Evolutionary conservation across 2,329 filamentous ascomycete species (phyloP).

Genomic region (Helminthosporium solani): DNA sequence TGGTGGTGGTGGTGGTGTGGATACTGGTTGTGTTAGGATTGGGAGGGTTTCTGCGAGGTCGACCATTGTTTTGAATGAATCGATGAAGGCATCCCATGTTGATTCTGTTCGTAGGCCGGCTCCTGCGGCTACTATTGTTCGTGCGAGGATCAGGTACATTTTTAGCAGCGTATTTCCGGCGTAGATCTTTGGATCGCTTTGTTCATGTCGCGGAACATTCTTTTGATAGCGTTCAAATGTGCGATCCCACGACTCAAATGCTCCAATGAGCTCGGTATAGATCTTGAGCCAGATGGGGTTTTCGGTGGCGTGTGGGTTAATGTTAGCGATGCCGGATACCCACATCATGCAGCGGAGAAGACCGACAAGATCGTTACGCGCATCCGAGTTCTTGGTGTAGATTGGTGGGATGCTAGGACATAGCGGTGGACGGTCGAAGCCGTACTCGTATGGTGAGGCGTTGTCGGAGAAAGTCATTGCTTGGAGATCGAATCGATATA

Average conservation of each 20-base stretch:
- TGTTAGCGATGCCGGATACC: conserved; percentile 24
- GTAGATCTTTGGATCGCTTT: conserved; percentile 23
- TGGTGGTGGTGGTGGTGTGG: conserved; percentile 10
- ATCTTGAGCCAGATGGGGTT: conserved; percentile 21
- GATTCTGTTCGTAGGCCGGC: conserved; percentile 19
- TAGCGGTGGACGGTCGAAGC: conserved; percentile 19
- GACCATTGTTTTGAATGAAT: conserved; percentile 25
- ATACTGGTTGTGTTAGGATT: conserved; percentile 11
- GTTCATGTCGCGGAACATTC: conserved; percentile 17
- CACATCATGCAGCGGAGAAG: conserved; percentile 32
- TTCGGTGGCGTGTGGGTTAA: conserved; percentile 18
- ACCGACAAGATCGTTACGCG: conserved; percentile 27
- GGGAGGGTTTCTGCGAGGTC: conserved; percentile 31
- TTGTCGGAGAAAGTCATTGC: conserved; percentile 37
- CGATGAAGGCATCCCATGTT: conserved; percentile 25
- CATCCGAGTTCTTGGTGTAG: conserved; percentile 21
- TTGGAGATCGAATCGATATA: conserved; percentile 33
- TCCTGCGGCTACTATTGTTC: conserved; percentile 20
- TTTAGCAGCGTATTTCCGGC: conserved; percentile 27
- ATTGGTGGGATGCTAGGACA: conserved; percentile 19
- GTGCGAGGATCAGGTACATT: conserved; percentile 24
- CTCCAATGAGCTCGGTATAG: conserved; percentile 17
- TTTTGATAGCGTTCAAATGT: conserved; percentile 22
- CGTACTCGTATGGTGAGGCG: conserved; percentile 26
- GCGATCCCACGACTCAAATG: conserved; percentile 22